phyloP scores from a whole-genome alignment of 192 early-diverging fungal genomes.

The Backusella morwellensis region DNA sequence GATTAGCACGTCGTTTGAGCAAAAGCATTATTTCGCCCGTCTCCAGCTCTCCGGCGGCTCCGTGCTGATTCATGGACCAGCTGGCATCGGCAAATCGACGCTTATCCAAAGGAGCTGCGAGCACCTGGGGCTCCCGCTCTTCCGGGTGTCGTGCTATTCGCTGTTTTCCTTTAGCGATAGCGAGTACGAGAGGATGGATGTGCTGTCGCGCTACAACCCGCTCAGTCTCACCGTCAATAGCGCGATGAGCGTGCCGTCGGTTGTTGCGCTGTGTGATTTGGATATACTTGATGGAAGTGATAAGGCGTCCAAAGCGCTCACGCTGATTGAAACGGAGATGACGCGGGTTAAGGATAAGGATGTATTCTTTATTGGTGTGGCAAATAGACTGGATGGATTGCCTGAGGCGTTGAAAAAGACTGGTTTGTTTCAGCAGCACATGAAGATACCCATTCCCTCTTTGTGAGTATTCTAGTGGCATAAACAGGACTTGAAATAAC shows the following conservation, averaged over 20 bases:
- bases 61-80: slow-evolving; percentile 23
- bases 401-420: slow-evolving; percentile 21
- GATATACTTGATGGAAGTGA: slow-evolving; percentile 49
- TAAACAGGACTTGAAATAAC: too few species aligned
- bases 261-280: slow-evolving; percentile 51
- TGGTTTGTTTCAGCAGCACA: slow-evolving; percentile 29
- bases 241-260: slow-evolving; percentile 44
- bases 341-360: background rate
- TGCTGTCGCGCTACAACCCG: slow-evolving; percentile 17
- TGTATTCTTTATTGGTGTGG: slow-evolving; percentile 27
- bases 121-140: background rate
- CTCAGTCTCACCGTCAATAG: slow-evolving; percentile 13
- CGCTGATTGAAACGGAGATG: slow-evolving; percentile 5
- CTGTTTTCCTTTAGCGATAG: slow-evolving; percentile 17
- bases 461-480: slow-evolving; percentile 7
- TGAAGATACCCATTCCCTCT: slow-evolving; percentile 27
- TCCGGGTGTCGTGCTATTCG: slow-evolving; percentile 8
- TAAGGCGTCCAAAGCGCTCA: background rate
- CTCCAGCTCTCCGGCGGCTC: slow-evolving; percentile 22
- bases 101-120: slow-evolving; percentile 15
- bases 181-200: slow-evolving; percentile 12
- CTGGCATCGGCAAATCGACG: slow-evolving; percentile 27
- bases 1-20: slow-evolving; percentile 11
- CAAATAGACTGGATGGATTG: background rate
- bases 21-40: background rate